A percentile compares a stretch with the other conserved stretches of the same genome.
Conservation (phyloP, 108 stramenopile species). For the Cyclotella kingstonii region DNA sequence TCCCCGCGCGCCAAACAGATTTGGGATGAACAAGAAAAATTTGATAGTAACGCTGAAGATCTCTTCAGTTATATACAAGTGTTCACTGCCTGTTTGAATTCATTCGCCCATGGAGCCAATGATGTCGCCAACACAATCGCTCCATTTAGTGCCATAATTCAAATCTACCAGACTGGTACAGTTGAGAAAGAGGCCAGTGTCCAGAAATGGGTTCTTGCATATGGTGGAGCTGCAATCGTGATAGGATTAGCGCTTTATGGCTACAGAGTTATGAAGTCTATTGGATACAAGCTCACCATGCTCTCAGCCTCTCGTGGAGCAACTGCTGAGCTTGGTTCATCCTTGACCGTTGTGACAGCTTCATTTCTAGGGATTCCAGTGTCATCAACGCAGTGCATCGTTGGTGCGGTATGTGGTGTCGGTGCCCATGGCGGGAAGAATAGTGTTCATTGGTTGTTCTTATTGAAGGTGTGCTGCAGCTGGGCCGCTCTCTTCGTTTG, state of each 20-base stretch:
- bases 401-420: slow-evolving; percentile 59
- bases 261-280: slow-evolving; percentile 47
- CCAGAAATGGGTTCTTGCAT: slow-evolving; percentile 56
- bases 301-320: slow-evolving; percentile 64
- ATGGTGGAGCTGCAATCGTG: slow-evolving; percentile 60
- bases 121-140: slow-evolving; percentile 73
- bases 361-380: slow-evolving; percentile 47
- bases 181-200: slow-evolving; percentile 26
- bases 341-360: slow-evolving; percentile 58
- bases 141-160: slow-evolving; percentile 57
- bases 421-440: slow-evolving; percentile 48
- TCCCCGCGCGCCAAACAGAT: slow-evolving; percentile 37
- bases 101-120: slow-evolving; percentile 79
- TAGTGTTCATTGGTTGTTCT: slow-evolving; percentile 44
- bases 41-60: slow-evolving; percentile 48
- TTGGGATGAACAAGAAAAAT: slow-evolving; percentile 53
- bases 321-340: slow-evolving; percentile 58
- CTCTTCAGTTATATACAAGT: slow-evolving; percentile 69
- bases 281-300: slow-evolving; percentile 52
- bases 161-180: slow-evolving; percentile 47
- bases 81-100: slow-evolving; percentile 63
- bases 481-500: slow-evolving; percentile 58
- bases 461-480: slow-evolving; percentile 33
- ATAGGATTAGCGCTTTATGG: slow-evolving; percentile 60
- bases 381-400: slow-evolving; percentile 70